A percentile compares a stretch with the other conserved stretches of the same genome.
These are phyloP conservation scores for Chaetoceros muelleri DNA, from an alignment of 108 stramenopile genomes.

Conservation along the genomic window DNA sequence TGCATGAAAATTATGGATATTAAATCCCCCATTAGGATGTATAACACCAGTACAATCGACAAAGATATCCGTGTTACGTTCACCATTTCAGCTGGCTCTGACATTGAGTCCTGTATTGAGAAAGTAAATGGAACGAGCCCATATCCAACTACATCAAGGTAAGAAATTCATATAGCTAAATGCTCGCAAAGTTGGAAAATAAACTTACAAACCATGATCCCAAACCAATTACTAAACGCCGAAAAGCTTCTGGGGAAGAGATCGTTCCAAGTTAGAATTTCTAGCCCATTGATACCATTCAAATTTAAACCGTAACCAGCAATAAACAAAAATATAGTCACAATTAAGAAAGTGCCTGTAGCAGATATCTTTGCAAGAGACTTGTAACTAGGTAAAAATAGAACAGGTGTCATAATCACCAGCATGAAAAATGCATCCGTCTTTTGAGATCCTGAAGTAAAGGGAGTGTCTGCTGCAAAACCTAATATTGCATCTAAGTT, in stretches of 20 bases:
- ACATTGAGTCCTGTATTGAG: slow-evolving; percentile 63
- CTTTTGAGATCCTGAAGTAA: slow-evolving; percentile 22
- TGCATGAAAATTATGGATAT: slow-evolving; percentile 39
- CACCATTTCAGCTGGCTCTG: slow-evolving; percentile 34
- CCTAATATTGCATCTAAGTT: slow-evolving; percentile 35
- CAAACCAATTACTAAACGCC: slow-evolving; percentile 62
- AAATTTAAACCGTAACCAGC: slow-evolving; percentile 9
- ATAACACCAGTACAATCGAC: slow-evolving; percentile 31
- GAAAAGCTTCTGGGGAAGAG: slow-evolving; percentile 26
- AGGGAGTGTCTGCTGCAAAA: slow-evolving; percentile 45
- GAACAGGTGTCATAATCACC: slow-evolving; percentile 22
- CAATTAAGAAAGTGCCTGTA: neutral
- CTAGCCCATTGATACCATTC: slow-evolving; percentile 14
- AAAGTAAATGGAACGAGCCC: slow-evolving; percentile 50
- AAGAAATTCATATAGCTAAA: too few species aligned
- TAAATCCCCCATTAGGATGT: slow-evolving; percentile 42
- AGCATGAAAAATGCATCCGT: slow-evolving; percentile 32
- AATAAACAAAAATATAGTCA: slow-evolving; percentile 3
- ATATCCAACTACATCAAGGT: slow-evolving; percentile 39
- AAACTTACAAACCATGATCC: slow-evolving; percentile 46
- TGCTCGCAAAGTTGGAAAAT: slow-evolving; percentile 14
- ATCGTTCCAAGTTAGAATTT: slow-evolving; percentile 2
- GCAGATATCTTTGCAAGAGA: neutral
- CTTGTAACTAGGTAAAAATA: slow-evolving; percentile 2
- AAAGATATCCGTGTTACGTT: slow-evolving; percentile 34